Base-by-base conservation (phyloP, 2,329 filamentous ascomycete species). In the Ascochyta lentis region DNA sequence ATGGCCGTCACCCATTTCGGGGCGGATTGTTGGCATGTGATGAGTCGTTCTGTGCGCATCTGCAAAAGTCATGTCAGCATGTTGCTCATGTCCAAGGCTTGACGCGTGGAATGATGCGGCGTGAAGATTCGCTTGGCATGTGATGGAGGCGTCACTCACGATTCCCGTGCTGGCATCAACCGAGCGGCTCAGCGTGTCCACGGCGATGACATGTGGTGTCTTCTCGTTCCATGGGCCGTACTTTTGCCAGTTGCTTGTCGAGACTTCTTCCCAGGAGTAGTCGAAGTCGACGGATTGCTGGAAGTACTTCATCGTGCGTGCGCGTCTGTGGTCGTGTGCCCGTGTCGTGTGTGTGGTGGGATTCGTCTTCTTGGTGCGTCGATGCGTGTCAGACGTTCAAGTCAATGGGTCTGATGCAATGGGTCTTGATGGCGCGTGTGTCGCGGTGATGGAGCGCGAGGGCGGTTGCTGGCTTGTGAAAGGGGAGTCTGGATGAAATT, bases 191-290 rank as follows among this genome's bases (percentile, higher is more conserved):
- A 99, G 79, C 13, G 94, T 98, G 80, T 99, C 95, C 71, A 98
- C 95, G 65, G 92, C 93, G 64, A 96, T 87, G 65, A 99, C 95
- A 78, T 99, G 95, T 37, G 92, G 91, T n/a, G 91, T 93, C 80
- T 96, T 95, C 77, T 97, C 90, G 81, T 99, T 99, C 94, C 95
- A 98, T 19, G 94, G 94, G 71, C 92, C 96, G 80, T 99, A 99
- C 78, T 99, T 99, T 68, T 88, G 89, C 95, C 95, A 99, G 84
- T 99, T 99, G 75, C 91, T 92, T 13, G 92, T 92, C 24, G 92
- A 96, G 33, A 99, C 95, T 78, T 98, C 94, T 72, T 96, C 92
- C 95, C 95, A 99, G 41, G 94, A 96, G 83, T 99, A 99, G 81
- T 96, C 85, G 80, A 96, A 99, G 59, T 92, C 92, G 78, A 92